Base-by-base conservation (phyloP, 2,329 filamentous ascomycete species). In the Claviceps spartinae region DNA sequence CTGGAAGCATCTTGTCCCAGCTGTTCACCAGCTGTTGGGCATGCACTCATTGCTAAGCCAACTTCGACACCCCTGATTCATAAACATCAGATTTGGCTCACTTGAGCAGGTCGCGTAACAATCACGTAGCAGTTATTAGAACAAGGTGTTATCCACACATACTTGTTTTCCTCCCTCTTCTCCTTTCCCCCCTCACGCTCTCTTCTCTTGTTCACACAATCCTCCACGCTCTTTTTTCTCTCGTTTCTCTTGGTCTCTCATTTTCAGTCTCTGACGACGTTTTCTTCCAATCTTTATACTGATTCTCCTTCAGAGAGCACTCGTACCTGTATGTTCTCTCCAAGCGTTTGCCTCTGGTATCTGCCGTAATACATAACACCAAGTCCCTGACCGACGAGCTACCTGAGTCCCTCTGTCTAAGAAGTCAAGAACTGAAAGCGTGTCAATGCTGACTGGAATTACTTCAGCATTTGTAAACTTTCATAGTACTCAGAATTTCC, bases 21-120 rank as follows among this genome's bases (percentile, higher is more conserved):
- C 24, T 50, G 44, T 55, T 44, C 47, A 46, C 49, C 51, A 54
- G 47, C 51, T 54, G 54, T 47, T 47, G 20, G 41, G 41, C 48
- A 55, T 48, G n/a, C 26, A 14, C 48, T 45, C 20, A 37, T 14
- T n/a, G 30, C 30, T 47, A n/a, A 20, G n/a, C 20, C 14, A 41
- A 41, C 20, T 9, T 30, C 41, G n/a, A 36, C 18, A 42, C 18
- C 37, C 44, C 37, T 47, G 49, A 51, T 51, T 51, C 49, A 51
- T 24, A 40, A 18, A 20, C 43, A 26, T 51, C 49, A 51, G 16
- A 51, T 42, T 37, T 22, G 24, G 44, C 49, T 51, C 49, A 51
- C 49, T 42, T 51, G 16, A 37, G 14, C 43, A 47, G 41, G 22
- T n/a, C 43, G 42, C 49, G 22, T 47, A 51, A n/a, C 43, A 36